These are phyloP conservation scores for Mortierella sp. DNA, from an alignment of 371 early-diverging fungal species.

Conservation along the genomic window DNA sequence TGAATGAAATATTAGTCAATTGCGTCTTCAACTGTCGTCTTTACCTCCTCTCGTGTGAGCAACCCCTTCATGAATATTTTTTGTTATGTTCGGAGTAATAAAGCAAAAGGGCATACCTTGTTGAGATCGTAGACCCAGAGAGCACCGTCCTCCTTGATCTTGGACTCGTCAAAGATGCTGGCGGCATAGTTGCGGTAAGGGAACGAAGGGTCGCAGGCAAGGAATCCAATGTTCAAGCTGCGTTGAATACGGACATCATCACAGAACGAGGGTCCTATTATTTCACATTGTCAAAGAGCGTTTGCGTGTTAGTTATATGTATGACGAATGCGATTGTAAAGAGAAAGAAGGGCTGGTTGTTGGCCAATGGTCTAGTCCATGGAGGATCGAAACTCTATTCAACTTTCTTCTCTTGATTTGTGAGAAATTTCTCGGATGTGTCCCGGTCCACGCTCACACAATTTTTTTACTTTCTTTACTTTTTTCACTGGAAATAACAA, in stretches of 20 bases:
- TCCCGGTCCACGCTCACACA: conserved; percentile 1
- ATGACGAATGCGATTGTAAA: background rate
- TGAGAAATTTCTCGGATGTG: conserved; percentile 6
- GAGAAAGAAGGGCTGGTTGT: background rate
- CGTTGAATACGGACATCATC: conserved; percentile 58
- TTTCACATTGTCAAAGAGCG: background rate
- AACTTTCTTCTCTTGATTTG: background rate
- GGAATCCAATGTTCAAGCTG: conserved; percentile 47
- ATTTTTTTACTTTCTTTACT: background rate
- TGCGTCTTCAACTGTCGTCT: background rate
- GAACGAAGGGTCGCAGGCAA: conserved; percentile 52
- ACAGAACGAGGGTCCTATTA: conserved; percentile 42
- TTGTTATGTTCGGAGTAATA: background rate
- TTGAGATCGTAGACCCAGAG: conserved; percentile 55
- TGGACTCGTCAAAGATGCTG: conserved; percentile 46
- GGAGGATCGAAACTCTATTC: conserved; percentile 14
- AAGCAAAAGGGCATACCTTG: conserved; percentile 26
- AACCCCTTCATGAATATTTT: too few relatives aligned
- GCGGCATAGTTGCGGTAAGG: conserved; percentile 58
- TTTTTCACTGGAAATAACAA: background rate
- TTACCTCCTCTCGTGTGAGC: background rate
- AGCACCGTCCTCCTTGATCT: conserved; percentile 53
- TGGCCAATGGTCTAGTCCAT: conserved; percentile 1
- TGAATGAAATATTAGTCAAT: background rate
- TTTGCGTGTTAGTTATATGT: background rate